phyloP scores from a whole-genome alignment of 1,284 basidiomycete species.

The Moesziomyces globuligerus region DNA sequence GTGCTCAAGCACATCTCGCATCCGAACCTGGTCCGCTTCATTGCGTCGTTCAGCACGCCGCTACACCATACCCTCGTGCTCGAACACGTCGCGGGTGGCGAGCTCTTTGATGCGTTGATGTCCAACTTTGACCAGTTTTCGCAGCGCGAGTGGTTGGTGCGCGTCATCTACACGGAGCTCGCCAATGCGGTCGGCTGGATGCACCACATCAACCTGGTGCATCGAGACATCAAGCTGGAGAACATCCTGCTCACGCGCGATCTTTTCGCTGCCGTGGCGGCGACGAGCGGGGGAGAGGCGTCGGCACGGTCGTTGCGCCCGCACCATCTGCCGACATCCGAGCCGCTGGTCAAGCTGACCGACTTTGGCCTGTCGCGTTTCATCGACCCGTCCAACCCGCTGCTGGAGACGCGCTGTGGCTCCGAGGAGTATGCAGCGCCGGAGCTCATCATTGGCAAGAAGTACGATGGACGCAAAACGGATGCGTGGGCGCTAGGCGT shows the following conservation, averaged over 20 bases:
- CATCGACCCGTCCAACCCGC: conserved; percentile 77
- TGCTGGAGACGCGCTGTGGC: conserved; percentile 86
- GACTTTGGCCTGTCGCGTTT: conserved; percentile 92
- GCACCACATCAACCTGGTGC: conserved; percentile 85
- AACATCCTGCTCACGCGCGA: conserved; percentile 68
- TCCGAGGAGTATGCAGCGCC: conserved; percentile 91
- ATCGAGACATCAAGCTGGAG: conserved; percentile 93
- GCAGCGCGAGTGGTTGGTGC: conserved; percentile 73
- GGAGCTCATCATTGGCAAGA: conserved; percentile 80
- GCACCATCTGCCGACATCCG: conserved; percentile 62
- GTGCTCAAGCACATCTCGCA: conserved; percentile 87
- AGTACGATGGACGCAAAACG: conserved; percentile 85
- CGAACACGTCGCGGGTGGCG: conserved; percentile 81
- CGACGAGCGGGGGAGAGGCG: background rate
- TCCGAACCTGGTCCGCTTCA: conserved; percentile 81
- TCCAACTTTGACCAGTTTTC: conserved; percentile 73
- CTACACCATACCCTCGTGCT: conserved; percentile 83
- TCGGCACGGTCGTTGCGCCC: conserved; percentile 33
- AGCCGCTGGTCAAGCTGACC: conserved; percentile 82
- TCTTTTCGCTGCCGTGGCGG: conserved; percentile 31
- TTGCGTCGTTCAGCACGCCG: conserved; percentile 78
- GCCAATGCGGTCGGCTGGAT: conserved; percentile 86
- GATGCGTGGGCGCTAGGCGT: conserved; percentile 91
- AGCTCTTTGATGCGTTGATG: conserved; percentile 80
- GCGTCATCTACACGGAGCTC: conserved; percentile 82